phyloP scores from a whole-genome alignment of 257 asterid genomes.

The Craterostigma plantagineum region DNA sequence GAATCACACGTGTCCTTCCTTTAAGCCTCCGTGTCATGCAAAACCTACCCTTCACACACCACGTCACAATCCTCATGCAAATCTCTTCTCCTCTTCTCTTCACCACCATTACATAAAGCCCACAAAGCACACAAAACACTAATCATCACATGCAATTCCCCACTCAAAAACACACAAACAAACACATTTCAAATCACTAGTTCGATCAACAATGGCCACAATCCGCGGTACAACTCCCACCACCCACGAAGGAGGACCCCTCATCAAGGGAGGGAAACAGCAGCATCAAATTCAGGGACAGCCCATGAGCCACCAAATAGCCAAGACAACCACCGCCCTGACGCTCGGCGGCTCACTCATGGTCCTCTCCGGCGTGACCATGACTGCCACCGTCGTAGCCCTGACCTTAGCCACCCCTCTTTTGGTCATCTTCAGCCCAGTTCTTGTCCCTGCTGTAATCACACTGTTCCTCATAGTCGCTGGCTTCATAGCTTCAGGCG shows the following conservation, averaged over 20 bases:
- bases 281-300: conserved; percentile 18
- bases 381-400: conserved; percentile 58
- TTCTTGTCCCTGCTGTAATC: conserved; percentile 60
- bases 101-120: no score
- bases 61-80: conserved; percentile 23
- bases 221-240: conserved; percentile 3
- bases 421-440: conserved; percentile 76
- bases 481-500: conserved; percentile 51
- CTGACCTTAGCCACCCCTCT: conserved; percentile 65
- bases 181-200: no score
- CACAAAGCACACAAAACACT: no score
- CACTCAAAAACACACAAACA: conserved; percentile 3
- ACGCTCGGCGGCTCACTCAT: conserved; percentile 71
- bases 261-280: no score
- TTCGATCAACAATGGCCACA: neutral
- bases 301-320: conserved; percentile 53
- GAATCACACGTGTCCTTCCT: conserved; percentile 23
- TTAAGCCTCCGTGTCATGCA: conserved; percentile 21
- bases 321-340: conserved; percentile 76
- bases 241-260: conserved; percentile 9
- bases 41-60: conserved; percentile 12
- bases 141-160: no score
- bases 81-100: conserved; percentile 16
- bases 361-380: conserved; percentile 66
- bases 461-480: conserved; percentile 37